A percentile compares a stretch with the other conserved stretches of the same genome.
phyloP scores from a whole-genome alignment of 164 flowering plant species.

The Nelumbo lutea region DNA sequence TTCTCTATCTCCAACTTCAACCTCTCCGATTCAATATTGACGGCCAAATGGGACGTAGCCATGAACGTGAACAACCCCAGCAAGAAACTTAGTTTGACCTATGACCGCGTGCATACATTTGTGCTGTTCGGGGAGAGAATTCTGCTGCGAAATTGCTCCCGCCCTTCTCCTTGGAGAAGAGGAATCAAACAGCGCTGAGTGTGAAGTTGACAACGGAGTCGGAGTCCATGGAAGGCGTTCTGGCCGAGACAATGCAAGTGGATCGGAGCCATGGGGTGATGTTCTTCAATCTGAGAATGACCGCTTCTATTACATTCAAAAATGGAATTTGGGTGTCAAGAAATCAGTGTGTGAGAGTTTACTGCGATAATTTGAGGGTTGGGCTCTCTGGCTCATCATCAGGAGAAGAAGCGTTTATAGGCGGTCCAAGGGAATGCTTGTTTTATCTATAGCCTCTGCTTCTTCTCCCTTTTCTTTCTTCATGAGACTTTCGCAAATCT shows the following conservation, averaged over 20 bases:
- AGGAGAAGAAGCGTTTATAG: slow-evolving; percentile 31
- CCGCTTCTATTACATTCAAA: slow-evolving; percentile 33
- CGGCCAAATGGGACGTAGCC: slow-evolving; percentile 33
- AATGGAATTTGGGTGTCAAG: slow-evolving; percentile 47
- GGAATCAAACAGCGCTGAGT: slow-evolving; percentile 25
- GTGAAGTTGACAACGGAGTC: slow-evolving; percentile 31
- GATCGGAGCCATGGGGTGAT: slow-evolving; percentile 38
- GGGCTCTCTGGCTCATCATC: slow-evolving; percentile 17
- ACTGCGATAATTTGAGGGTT: slow-evolving; percentile 41
- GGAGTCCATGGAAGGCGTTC: slow-evolving; percentile 24
- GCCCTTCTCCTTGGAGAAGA: slow-evolving; percentile 48
- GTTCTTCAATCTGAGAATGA: slow-evolving; percentile 38
- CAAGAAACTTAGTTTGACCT: slow-evolving; percentile 43
- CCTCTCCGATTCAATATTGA: slow-evolving; percentile 20
- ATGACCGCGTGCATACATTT: slow-evolving; percentile 24
- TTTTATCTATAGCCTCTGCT: slow-evolving; percentile 32
- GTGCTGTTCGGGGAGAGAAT: slow-evolving; percentile 13
- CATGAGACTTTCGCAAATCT: no score
- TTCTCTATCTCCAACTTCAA: slow-evolving; percentile 40
- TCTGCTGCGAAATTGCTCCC: slow-evolving; percentile 34
- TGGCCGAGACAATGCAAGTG: slow-evolving; percentile 15
- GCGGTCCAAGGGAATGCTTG: slow-evolving; percentile 39
- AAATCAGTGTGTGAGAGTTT: slow-evolving; percentile 36
- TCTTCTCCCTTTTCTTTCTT: no score
- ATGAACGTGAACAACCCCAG: slow-evolving; percentile 55